Percentiles rank a stretch among this genome's conserved stretches.
Conservation (phyloP, 805 yeast species). For the Candida piceae region DNA sequence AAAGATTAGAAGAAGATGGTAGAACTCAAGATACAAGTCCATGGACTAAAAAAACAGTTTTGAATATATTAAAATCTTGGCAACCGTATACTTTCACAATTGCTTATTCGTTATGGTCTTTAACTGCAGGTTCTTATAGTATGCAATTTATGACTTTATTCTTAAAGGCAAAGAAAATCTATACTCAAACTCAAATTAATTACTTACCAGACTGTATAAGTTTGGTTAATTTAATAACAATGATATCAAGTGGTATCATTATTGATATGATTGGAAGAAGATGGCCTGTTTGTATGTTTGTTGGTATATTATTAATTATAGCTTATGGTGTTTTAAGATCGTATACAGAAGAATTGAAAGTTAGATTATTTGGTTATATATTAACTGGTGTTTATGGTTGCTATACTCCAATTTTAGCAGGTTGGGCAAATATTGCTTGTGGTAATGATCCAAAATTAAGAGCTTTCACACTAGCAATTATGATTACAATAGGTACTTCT, state of each 20-base stretch:
- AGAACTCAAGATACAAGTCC: slow-evolving; percentile 26
- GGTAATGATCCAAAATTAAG: slow-evolving; percentile 21
- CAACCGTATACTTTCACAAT: slow-evolving; percentile 29
- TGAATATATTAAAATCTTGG: slow-evolving; percentile 44
- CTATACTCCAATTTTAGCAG: slow-evolving; percentile 55
- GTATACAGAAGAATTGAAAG: slow-evolving; percentile 8
- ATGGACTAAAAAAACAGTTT: slow-evolving; percentile 34
- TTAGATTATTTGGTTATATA: slow-evolving; percentile 22
- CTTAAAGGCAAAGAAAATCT: slow-evolving; percentile 43
- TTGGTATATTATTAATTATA: slow-evolving; percentile 42
- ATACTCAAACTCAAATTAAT: slow-evolving; percentile 41
- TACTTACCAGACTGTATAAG: slow-evolving; percentile 52
- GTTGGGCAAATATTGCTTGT: slow-evolving; percentile 61
- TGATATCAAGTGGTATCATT: slow-evolving; percentile 32
- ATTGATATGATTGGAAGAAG: slow-evolving; percentile 21
- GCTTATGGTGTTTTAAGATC: slow-evolving; percentile 20
- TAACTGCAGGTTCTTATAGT: slow-evolving; percentile 22
- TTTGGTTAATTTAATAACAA: slow-evolving; percentile 46
- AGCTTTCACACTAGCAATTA: slow-evolving; percentile 23
- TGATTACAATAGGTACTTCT: slow-evolving; percentile 22
- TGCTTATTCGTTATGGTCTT: slow-evolving; percentile 24
- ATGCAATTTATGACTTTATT: slow-evolving; percentile 23
- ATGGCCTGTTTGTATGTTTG: slow-evolving; percentile 34
- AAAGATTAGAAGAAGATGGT: slow-evolving; percentile 30
- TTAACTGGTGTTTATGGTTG: slow-evolving; percentile 31